Percentiles rank a stretch among this genome's conserved stretches.
Evolutionary conservation across 2,329 filamentous ascomycete species (phyloP).

Genomic region (Fusarium setosum): DNA sequence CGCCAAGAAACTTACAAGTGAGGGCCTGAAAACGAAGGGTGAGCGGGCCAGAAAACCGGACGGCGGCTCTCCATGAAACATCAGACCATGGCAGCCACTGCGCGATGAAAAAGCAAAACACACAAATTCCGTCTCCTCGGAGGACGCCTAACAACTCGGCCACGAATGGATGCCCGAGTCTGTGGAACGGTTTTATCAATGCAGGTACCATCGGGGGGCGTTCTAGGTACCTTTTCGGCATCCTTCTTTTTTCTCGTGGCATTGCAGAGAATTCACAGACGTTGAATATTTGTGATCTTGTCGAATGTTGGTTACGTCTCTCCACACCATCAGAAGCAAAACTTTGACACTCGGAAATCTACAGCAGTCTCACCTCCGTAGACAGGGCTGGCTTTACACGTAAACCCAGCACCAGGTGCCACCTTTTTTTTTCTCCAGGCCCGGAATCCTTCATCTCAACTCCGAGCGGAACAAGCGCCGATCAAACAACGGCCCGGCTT

Average conservation of each 20-base stretch:
- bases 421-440: too few species aligned
- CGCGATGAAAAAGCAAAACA: conserved; percentile 38
- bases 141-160: conserved; percentile 18
- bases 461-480: conserved; percentile 5
- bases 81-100: conserved; percentile 35
- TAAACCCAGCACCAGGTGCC: too few species aligned
- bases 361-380: too few species aligned
- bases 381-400: too few species aligned
- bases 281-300: background rate
- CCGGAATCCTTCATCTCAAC: background rate
- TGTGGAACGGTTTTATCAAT: background rate
- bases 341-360: background rate
- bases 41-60: background rate
- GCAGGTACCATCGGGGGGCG: conserved; percentile 16
- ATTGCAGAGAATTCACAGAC: background rate
- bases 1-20: background rate
- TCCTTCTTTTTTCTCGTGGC: background rate
- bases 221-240: background rate
- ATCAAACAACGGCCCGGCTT: conserved; percentile 24
- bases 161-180: too few species aligned
- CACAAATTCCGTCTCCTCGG: conserved; percentile 3
- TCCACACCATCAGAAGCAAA: background rate
- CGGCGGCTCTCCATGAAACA: background rate
- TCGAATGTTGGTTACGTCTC: background rate
- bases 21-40: background rate